Evolutionary conservation across 176 grass and related monocot genomes (phyloP).

Genomic region (Musa beccarii): DNA sequence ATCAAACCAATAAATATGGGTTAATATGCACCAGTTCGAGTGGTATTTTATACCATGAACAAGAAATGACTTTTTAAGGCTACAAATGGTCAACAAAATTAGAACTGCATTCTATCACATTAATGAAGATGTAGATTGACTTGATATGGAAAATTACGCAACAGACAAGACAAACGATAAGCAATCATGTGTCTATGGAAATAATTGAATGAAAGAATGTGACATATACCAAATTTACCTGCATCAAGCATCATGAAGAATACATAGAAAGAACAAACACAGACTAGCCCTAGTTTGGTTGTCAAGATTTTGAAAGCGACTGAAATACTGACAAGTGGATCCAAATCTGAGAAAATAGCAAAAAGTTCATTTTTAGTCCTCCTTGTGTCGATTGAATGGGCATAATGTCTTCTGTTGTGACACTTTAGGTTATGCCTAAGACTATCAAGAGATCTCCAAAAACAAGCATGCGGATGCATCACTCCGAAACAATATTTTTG

Average conservation of each 20-base stretch:
- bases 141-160: not conserved
- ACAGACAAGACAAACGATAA: not conserved
- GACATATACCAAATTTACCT: not conserved
- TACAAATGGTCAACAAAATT: not conserved
- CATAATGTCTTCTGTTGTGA: not conserved
- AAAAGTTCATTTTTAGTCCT: not conserved
- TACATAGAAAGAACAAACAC: not conserved
- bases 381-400: not conserved
- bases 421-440: not conserved
- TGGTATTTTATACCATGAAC: too few species aligned
- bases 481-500: not conserved
- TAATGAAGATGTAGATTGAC: not conserved
- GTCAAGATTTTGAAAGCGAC: not conserved
- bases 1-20: too few species aligned
- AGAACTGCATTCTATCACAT: too few species aligned
- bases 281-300: not conserved
- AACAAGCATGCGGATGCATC: not conserved
- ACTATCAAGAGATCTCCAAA: not conserved
- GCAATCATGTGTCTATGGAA: not conserved
- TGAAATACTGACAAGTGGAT: not conserved
- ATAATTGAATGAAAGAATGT: not conserved
- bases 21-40: too few species aligned
- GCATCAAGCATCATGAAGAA: not conserved
- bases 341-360: not conserved
- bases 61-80: not conserved